Base-by-base conservation (phyloP, 2,329 filamentous ascomycete species). In the Diaporthe citri region DNA sequence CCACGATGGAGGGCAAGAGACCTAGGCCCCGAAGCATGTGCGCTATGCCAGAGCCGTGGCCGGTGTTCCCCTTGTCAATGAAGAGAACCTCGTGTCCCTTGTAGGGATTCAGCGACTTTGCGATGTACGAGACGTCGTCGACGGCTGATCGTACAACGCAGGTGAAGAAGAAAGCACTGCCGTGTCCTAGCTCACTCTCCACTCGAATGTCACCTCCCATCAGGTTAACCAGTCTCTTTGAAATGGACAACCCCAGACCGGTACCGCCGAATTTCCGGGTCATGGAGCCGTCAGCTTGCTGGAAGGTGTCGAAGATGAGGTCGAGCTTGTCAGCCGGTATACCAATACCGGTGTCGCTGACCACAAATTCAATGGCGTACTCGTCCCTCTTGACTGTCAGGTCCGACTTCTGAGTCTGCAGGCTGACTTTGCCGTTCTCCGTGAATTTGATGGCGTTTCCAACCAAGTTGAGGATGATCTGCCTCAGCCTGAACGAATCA, bases 381-480 rank as follows among this genome's bases (percentile, higher is more conserved):
- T 98, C 94, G 79, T 94, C 93, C 80, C 91, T 93, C 56, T 91
- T 88, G 64, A 92, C 90, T 64, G 92, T 89, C 76, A 91, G 88
- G 4, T 76, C 55, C 41, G 94, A 87, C 81, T 90, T 88, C 78
- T 93, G 92, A 79, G 98, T 98, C n/a, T 94, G 95, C 71, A 98
- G 91, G 83, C 96, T 97, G 80, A 99, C 97, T 83, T 98, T 95
- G 76, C 97, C 97, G 80, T 97, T 93, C 84, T 98, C 96, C 4
- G 97, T 98, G 84, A 99, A 99, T 83, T 99, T 99, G 88, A 99
- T 98, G 73, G 97, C 96, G 81, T 99, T 99, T 81, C 97, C 97
- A 72, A 98, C 96, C 74, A 99, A 88, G 85, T 99, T 99, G 74
- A 98, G 90, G 77, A 98, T 98, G 80, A 99, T 97, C 85, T 99